Evolutionary conservation across 176 grass and related monocot genomes (phyloP), one percentile per base, ranked within the genome.

Genomic region (Zea luxurians): DNA sequence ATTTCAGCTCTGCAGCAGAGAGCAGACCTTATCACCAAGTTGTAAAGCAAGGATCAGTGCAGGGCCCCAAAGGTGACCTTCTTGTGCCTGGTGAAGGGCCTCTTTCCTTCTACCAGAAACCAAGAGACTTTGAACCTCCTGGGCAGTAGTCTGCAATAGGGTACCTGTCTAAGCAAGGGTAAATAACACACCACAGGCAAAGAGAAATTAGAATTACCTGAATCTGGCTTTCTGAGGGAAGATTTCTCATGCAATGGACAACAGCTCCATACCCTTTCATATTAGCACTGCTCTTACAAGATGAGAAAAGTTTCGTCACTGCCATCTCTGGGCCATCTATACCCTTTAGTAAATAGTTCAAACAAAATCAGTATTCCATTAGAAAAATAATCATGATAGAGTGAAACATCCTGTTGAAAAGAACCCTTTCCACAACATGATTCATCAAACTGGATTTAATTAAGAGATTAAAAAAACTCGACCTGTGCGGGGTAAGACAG

Each of bases 41-140:
- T 92, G 95, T 50, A 91, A 87, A 35, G 91, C 95, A 87, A 94
- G 91, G 58, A 94, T 86, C n/a, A 98, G 70, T 41, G 91, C 95
- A 20, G 91, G 91, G 36, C 95, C 95, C 95, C 95, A 98, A 53
- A 98, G 82, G 66, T 94, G 91, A 85, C 95, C 95, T 84, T 90
- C 91, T 74, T 98, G 89, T 27, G 95, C 95, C 83, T 47, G 79
- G 55, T 98, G 89, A 74, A 94, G 91, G 13, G 95, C 95, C 58
- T 98, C 89, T 88, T 90, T 94, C 61, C 91, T 94, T 88, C 74
- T 94, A 81, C 89, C 95, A 80, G 95, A 98, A 81, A 98, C 89
- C 37, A 94, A 80, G 75, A 98, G 87, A 83, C 85, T 98, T 83
- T 98, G 95, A 61, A 94, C 89, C 66, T 89, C 90, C 75, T 84